Base-by-base conservation (phyloP, 495 filamentous ascomycete genomes). In the Aspergillus nidulans region DNA sequence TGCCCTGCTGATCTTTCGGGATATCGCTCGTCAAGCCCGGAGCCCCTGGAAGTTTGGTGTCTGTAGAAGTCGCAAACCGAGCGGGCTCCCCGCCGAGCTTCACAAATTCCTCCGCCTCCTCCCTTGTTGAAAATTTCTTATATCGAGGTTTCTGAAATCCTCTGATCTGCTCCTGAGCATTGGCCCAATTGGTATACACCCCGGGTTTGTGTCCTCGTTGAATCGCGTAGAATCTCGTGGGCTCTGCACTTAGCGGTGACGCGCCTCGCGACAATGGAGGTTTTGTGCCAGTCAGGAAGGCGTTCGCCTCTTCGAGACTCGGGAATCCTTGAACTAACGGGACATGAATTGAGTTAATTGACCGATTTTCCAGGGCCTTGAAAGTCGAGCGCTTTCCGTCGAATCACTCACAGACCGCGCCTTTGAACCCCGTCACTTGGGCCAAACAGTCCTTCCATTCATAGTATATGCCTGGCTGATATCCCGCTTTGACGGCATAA, bases 171-270 rank as follows among this genome's bases (percentile, higher is more conserved):
- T 84, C 75, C 57, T 89, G 80, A 3, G 87, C 90, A 21, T 78
- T 79, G n/a, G 77, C 65, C 92, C 92, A 98, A 52, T 92, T 84
- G 5, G 85, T 88, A 69, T 96, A 98, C 2, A 98, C 86, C 4
- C 94, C 92, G 0, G 92, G 89, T n/a, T 78, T 73, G 53, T 82
- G 79, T 40, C 94, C 94, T 53, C 81, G 79, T 39, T 85, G 90
- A n/a, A 98, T 86, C 7, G 81, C 94, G 62, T 98, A 98, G 66
- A 83, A 97, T 63, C 72, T 61, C 10, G 70, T 69, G 13, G 60
- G 60, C 45, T 70, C 70, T 24, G 63, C 42, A 34, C 62, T 56
- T 21, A 59, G 24, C 34, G 68, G 49, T 26, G 62, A 53, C 12
- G 55, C 57, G 15, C 61, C 62, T 7, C 50, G 50, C 32, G 53